Conservation (phyloP, 345 rosid species). For the Gossypium anomalum region DNA sequence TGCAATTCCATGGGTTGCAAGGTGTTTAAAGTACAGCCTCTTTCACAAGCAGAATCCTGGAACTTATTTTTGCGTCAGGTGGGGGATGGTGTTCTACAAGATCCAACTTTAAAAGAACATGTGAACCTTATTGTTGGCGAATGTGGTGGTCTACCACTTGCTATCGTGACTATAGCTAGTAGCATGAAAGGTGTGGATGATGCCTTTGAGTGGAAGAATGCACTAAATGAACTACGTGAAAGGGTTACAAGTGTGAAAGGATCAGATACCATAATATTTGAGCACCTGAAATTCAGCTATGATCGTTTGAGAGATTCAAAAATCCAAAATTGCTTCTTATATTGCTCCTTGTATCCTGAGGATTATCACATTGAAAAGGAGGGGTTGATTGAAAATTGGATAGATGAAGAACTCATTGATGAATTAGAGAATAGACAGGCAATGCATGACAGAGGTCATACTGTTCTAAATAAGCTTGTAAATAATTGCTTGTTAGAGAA, state of each 20-base stretch:
- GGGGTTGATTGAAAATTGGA: neutral
- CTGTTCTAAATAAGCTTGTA: constrained; percentile 6
- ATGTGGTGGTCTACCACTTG: constrained; percentile 3
- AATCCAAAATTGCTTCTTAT: constrained; percentile 3
- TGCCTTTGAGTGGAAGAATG: constrained; percentile 4
- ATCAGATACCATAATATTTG: neutral
- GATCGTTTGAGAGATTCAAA: constrained; percentile 7
- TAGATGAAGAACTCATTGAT: constrained; percentile 3
- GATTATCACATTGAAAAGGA: neutral
- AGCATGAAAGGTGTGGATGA: constrained; percentile 6
- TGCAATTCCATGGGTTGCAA: constrained; percentile 7
- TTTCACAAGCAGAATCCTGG: neutral
- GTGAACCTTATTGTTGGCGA: neutral
- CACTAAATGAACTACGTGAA: neutral
- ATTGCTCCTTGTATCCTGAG: neutral
- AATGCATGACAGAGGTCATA: neutral
- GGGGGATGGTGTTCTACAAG: neutral
- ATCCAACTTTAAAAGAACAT: neutral
- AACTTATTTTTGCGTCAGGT: constrained; percentile 1
- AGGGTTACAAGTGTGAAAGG: constrained; percentile 2
- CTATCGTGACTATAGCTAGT: neutral
- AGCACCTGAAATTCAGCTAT: neutral
- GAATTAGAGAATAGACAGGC: neutral
- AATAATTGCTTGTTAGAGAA: constrained; percentile 2
- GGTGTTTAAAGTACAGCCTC: constrained; percentile 4